phyloP scores from a whole-genome alignment of 306 rosid genomes.

The Urtica urens region DNA sequence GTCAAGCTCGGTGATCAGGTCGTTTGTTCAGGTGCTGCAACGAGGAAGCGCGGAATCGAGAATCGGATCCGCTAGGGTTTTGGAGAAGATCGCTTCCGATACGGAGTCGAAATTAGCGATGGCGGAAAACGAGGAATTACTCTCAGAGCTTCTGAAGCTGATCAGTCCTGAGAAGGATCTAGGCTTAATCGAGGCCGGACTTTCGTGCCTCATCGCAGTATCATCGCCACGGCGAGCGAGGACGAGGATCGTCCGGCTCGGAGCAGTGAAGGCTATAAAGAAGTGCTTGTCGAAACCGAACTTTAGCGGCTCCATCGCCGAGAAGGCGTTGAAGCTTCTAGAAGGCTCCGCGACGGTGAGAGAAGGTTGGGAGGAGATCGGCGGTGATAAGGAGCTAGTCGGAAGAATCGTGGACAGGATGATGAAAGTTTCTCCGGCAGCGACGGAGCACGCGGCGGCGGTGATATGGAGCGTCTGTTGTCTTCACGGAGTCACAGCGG shows the following conservation, averaged over 20 bases:
- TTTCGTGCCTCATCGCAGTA: constrained; percentile 45
- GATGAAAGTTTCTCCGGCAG: constrained; percentile 50
- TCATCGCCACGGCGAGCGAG: constrained; percentile 45
- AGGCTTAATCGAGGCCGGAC: constrained; percentile 35
- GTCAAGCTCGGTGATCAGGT: constrained; percentile 28
- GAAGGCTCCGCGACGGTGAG: constrained; percentile 65
- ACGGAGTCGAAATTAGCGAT: constrained; percentile 50
- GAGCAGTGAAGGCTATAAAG: constrained; percentile 35
- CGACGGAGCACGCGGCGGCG: constrained; percentile 81
- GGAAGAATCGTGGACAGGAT: constrained; percentile 53
- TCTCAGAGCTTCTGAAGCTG: constrained; percentile 36
- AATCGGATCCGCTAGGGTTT: constrained; percentile 38
- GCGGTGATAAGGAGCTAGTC: constrained; percentile 37
- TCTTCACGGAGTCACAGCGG: constrained; percentile 48
- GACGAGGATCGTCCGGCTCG: constrained; percentile 33
- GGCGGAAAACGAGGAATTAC: constrained; percentile 47
- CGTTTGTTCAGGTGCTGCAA: constrained; percentile 42
- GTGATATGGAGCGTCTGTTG: constrained; percentile 84
- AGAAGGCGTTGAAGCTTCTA: constrained; percentile 51
- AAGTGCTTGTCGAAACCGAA: constrained; percentile 33
- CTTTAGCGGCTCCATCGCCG: constrained; percentile 27
- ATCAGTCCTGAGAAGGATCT: constrained; percentile 35
- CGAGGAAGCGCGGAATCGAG: constrained; percentile 36
- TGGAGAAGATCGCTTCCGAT: constrained; percentile 39
- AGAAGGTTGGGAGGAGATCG: constrained; percentile 62